These are phyloP conservation scores for Lagenidium giganteum DNA, from an alignment of 352 stramenopile species.

Conservation along the genomic window DNA sequence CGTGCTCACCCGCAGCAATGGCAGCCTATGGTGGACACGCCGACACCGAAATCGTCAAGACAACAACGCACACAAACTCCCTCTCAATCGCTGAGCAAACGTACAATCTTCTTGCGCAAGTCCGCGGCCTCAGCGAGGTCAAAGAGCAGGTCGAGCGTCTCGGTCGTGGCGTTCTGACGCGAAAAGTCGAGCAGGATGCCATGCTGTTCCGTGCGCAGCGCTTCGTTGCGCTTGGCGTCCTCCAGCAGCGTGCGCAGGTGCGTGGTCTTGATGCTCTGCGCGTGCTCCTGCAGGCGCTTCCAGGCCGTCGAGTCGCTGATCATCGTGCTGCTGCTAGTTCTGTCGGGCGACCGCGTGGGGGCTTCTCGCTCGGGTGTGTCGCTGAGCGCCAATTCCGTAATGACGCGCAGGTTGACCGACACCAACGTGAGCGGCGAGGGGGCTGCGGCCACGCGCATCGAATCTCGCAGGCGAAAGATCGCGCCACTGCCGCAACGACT, in stretches of 20 bases:
- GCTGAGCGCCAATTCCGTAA: no score
- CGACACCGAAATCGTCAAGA: no score
- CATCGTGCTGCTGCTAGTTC: slow-evolving; percentile 26
- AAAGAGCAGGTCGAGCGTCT: slow-evolving; percentile 83
- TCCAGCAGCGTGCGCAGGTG: slow-evolving; percentile 85
- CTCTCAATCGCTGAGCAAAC: no score
- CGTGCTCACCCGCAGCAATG: slow-evolving; percentile 89
- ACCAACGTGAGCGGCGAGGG: no score
- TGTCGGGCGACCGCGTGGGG: background rate
- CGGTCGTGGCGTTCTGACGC: slow-evolving; percentile 83
- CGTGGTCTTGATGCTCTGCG: slow-evolving; percentile 56
- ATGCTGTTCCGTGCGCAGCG: slow-evolving; percentile 87
- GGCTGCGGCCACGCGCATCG: no score
- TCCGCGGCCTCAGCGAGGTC: slow-evolving; percentile 83
- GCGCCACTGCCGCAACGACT: no score
- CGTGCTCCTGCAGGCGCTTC: slow-evolving; percentile 52
- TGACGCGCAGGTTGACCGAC: slow-evolving; percentile 15
- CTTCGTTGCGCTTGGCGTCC: slow-evolving; percentile 77
- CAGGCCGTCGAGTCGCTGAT: slow-evolving; percentile 58
- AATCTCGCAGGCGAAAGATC: no score
- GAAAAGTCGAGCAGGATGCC: slow-evolving; percentile 93
- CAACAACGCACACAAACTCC: no score
- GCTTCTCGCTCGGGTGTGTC: no score
- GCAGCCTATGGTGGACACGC: no score
- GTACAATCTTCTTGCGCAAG: slow-evolving; percentile 73